Conservation (phyloP, 306 rosid genomes). For the Ammopiptanthus mongolicus region DNA sequence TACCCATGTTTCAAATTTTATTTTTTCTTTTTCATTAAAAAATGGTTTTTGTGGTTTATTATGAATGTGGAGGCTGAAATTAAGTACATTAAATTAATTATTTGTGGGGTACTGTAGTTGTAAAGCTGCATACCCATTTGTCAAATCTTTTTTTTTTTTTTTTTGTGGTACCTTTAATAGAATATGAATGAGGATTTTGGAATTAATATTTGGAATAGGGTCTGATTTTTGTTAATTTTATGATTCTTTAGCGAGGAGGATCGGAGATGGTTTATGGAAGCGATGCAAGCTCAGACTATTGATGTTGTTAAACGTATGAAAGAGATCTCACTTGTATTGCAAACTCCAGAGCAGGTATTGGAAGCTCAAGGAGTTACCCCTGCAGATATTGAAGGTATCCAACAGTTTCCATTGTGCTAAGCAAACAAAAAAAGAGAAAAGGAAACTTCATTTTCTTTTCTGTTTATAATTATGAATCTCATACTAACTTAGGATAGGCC, state of each 20-base stretch:
- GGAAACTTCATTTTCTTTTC: neutral
- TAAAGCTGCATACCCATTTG: neutral
- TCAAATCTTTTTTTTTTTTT: too few species aligned
- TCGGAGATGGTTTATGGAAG: slow-evolving; percentile 85
- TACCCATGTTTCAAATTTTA: neutral
- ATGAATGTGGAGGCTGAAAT: neutral
- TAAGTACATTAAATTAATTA: neutral
- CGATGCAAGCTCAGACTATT: slow-evolving; percentile 74
- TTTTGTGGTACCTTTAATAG: too few species aligned
- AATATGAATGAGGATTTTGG: neutral
- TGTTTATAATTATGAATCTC: neutral
- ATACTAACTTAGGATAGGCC: neutral
- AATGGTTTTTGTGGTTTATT: neutral
- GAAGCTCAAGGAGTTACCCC: slow-evolving; percentile 78
- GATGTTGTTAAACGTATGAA: slow-evolving; percentile 91
- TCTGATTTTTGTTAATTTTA: neutral
- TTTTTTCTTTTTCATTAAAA: neutral
- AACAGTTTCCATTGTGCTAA: neutral
- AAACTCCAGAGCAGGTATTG: slow-evolving; percentile 81
- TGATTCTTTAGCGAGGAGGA: slow-evolving; percentile 75
- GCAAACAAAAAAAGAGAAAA: neutral
- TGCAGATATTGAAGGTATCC: slow-evolving; percentile 69
- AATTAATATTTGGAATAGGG: neutral
- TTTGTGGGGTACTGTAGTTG: neutral
- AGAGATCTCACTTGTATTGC: slow-evolving; percentile 85